These are phyloP conservation scores for Calonectria pteridis DNA, from an alignment of 2,329 filamentous ascomycete genomes.

Conservation along the genomic window DNA sequence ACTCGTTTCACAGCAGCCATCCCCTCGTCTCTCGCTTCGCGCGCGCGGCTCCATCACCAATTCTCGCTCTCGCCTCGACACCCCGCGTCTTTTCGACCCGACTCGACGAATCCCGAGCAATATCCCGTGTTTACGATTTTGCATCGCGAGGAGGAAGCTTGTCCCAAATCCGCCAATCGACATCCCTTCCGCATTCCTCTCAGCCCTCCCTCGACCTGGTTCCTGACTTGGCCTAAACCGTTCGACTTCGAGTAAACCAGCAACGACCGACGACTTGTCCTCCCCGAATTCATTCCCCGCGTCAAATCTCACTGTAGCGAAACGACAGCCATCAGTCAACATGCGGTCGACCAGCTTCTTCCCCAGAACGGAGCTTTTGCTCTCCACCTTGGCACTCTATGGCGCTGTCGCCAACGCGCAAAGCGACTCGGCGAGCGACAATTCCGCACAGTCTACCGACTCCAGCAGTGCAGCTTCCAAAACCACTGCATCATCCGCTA, in stretches of 20 bases:
- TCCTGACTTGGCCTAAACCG: background rate
- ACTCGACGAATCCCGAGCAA: background rate
- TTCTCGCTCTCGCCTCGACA: background rate
- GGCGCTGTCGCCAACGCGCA: constrained; percentile 49
- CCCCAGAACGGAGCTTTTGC: constrained; percentile 41
- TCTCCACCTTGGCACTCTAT: constrained; percentile 47
- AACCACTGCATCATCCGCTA: constrained; percentile 26
- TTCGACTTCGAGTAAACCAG: background rate
- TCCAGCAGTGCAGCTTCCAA: constrained; percentile 12
- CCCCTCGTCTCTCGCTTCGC: constrained; percentile 9
- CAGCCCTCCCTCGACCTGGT: constrained; percentile 3
- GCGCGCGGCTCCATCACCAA: background rate
- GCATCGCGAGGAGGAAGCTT: background rate
- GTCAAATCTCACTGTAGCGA: background rate
- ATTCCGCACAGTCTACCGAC: constrained; percentile 25
- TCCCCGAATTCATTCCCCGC: background rate
- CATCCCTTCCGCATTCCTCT: constrained; percentile 15
- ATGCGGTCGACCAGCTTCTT: constrained; percentile 47
- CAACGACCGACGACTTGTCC: background rate
- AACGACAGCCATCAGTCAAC: constrained; percentile 17
- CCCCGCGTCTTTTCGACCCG: constrained; percentile 2
- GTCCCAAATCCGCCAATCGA: background rate
- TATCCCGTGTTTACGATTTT: background rate
- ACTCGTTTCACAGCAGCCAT: constrained; percentile 4
- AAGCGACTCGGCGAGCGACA: constrained; percentile 40